phyloP scores from a whole-genome alignment of 805 yeast genomes.

The Metschnikowia baotianmanensis region DNA sequence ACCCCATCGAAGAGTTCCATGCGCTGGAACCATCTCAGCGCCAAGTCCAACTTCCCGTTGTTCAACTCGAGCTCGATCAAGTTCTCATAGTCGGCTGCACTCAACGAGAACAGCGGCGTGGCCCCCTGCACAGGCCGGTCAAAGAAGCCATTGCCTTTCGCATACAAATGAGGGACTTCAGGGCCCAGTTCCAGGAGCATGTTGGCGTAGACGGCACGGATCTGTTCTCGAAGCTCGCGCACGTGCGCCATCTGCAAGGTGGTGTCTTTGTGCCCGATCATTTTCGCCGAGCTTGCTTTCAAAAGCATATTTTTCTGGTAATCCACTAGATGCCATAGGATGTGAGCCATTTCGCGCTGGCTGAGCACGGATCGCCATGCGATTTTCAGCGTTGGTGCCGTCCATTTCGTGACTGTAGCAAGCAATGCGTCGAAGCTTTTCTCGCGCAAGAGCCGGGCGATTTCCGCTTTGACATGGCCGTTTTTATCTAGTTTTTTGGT shows the following conservation, averaged over 20 bases:
- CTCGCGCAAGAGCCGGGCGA: conserved; percentile 9
- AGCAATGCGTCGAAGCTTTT: conserved; percentile 11
- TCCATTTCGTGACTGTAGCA: conserved; percentile 12
- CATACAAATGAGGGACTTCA: conserved; percentile 10
- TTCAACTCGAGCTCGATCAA: conserved; percentile 33
- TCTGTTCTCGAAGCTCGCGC: conserved; percentile 13
- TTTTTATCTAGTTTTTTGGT: neutral
- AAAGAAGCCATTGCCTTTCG: neutral
- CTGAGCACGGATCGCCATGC: conserved; percentile 14
- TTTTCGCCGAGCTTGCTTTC: conserved; percentile 9
- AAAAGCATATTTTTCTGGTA: conserved; percentile 14
- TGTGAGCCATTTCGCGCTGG: conserved; percentile 14
- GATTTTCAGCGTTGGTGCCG: conserved; percentile 5
- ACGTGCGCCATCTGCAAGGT: conserved; percentile 9
- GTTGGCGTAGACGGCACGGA: conserved; percentile 16
- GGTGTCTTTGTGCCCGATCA: neutral
- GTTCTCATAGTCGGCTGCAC: conserved; percentile 35
- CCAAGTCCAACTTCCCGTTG: conserved; percentile 40
- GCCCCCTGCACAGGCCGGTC: conserved; percentile 1
- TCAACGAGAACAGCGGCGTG: neutral
- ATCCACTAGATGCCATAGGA: conserved; percentile 11
- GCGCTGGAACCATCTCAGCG: conserved; percentile 37
- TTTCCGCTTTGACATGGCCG: conserved; percentile 5
- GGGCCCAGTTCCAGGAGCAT: conserved; percentile 9
- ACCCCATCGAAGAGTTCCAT: conserved; percentile 25